These are phyloP conservation scores for Sarcodon sp. DNA, from an alignment of 768 basidiomycete genomes.

Conservation along the genomic window DNA sequence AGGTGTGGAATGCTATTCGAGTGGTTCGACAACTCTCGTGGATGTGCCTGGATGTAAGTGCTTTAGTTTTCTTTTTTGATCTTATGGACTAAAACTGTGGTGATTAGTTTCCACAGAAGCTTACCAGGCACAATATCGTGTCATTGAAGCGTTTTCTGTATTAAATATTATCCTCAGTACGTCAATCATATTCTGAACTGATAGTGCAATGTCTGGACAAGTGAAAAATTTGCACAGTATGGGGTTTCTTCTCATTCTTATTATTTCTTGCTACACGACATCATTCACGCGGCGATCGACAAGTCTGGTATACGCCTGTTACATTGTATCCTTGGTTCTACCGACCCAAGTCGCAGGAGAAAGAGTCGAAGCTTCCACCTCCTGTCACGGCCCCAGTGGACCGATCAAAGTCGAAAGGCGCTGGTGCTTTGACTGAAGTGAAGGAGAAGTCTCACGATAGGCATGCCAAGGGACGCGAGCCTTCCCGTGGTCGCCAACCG, in stretches of 20 bases:
- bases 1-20: conserved; percentile 72
- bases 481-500: not conserved
- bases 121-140: conserved; percentile 82
- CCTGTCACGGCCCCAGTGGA: conserved; percentile 21
- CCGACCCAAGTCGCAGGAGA: conserved; percentile 9
- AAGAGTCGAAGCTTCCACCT: conserved; percentile 24
- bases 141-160: conserved; percentile 68
- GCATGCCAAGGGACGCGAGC: not conserved
- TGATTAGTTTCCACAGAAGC: conserved; percentile 66
- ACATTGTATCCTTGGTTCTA: conserved; percentile 67
- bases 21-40: conserved; percentile 38
- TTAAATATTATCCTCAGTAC: conserved; percentile 63
- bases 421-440: conserved; percentile 4
- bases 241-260: conserved; percentile 32
- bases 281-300: conserved; percentile 25
- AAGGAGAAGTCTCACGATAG: conserved; percentile 4
- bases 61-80: not conserved
- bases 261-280: conserved; percentile 30
- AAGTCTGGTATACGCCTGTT: conserved; percentile 60
- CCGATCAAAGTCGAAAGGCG: conserved; percentile 20
- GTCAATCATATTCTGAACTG: conserved; percentile 13
- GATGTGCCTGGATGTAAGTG: conserved; percentile 56
- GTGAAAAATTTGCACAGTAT: conserved; percentile 24
- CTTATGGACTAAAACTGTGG: not conserved
- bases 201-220: conserved; percentile 3